Evolutionary conservation across 805 yeast genomes (phyloP), one percentile per base, ranked within the genome.

Genomic region (Yarrowia sp.): DNA sequence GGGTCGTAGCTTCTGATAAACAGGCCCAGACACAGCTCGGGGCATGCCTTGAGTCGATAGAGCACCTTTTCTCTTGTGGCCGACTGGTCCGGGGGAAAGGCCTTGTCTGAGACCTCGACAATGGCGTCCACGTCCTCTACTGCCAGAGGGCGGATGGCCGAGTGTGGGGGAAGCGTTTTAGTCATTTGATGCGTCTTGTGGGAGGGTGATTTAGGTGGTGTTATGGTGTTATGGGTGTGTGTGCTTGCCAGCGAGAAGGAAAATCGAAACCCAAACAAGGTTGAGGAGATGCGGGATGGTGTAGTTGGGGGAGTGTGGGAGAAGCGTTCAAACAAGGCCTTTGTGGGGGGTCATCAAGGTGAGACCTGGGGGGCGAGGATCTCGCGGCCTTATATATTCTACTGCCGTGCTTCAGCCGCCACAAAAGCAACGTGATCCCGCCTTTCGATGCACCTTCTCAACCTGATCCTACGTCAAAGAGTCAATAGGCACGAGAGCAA

Each of bases 21-120:
- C 62, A 94, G 78, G 2, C 98, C 98, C 6, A 92, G 84, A 66
- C 94, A 84, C 63, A 93, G 81, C 72, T 93, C 99, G 9, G 98
- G 98, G 72, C 97, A 92, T 4, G 77, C 84, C 1, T 80, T 80
- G 65, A 93, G 78, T 68, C 97, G 80, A 76, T 89, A 93, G 66
- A 75, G 76, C 61, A 84, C 73, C 66, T 81, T 85, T 56, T 84
- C 90, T n/a, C 69, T 70, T 12, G 88, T 72, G 44, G 89, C 86
- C 63, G 96, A 79, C 75, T 90, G 96, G 13, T 74, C 70, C 33
- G 82, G 84, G 2, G 88, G 84, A 73, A 92, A 90, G 6, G 96
- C 90, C 51, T 74, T 71, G 6, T 72, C 71, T 72, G 93, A 98
- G 41, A 92, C 78, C 13, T 71, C 80, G 16, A 76, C 68, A 32